Evolutionary conservation across 2,329 filamentous ascomycete species (phyloP), one percentile per base, ranked within the genome.

Genomic region (Escovopsis sp.): DNA sequence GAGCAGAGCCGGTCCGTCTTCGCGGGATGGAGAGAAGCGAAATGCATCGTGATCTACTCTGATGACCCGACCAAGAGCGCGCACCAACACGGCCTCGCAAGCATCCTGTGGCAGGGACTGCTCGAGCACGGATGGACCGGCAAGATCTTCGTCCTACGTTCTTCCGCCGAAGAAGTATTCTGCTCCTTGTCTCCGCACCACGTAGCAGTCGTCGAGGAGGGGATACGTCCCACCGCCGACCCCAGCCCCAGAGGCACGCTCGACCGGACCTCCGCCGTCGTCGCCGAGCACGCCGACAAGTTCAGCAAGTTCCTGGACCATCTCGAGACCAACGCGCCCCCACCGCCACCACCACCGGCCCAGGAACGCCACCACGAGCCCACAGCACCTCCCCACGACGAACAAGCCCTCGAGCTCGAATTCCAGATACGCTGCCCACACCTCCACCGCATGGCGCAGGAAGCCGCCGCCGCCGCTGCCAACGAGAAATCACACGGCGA

Each of bases 91-190:
- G 67, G 67, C 1, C 48, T 61, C 2, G 66, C 68, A 3, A 57
- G 61, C 12, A 49, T 58, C 0, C 45, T 73, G 3, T 48, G 60
- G 15, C 48, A 57, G 27, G 68, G 66, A 39, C 55, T 73, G 35
- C 60, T 52, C 34, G 47, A 48, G 13, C 57, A 60, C 42, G 63
- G 61, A 16, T 73, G 69, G 69, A 41, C 43, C 1, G 69, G 69
- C 2, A 60, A 62, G 28, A 65, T 58, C 39, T 72, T 72, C 43
- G 54, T 72, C 7, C 56, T 73, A 25, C 71, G 71, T 44, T 68
- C 69, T 0, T 65, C 69, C 35, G 73, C 67, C 45, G 58, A 60
- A 32, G 68, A 72, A n/a, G n/a, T n/a, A 41, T 72, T 72, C 40
- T 67, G 65, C 13, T 55, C 57, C 18, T 66, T 65, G 0, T 72